A percentile compares a stretch with the other conserved stretches of the same genome.
phyloP scores from a whole-genome alignment of 306 rosid genomes.

The Macrotyloma uniflorum region DNA sequence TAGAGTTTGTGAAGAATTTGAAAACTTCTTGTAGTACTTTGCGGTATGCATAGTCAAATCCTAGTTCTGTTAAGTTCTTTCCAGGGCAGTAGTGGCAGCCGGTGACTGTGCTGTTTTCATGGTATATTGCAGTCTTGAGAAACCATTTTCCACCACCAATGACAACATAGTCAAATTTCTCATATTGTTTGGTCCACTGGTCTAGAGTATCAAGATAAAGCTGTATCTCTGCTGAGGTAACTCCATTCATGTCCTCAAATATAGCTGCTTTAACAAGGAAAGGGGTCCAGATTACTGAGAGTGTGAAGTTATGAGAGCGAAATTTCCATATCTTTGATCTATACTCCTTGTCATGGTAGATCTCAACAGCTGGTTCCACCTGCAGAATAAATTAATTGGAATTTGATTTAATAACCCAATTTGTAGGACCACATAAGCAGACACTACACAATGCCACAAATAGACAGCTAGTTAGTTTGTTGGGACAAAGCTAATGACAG shows the following conservation, averaged over 20 bases:
- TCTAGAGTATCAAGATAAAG: slow-evolving; percentile 71
- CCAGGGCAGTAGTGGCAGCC: slow-evolving; percentile 83
- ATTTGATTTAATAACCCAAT: slow-evolving; percentile 23
- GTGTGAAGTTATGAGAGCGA: slow-evolving; percentile 76
- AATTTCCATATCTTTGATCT: slow-evolving; percentile 84
- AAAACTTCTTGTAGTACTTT: slow-evolving; percentile 53
- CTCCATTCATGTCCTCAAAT: slow-evolving; percentile 77
- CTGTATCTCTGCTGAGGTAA: slow-evolving; percentile 70
- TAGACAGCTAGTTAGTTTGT: slow-evolving; percentile 8
- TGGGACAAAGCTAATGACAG: slow-evolving; percentile 29
- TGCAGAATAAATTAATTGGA: slow-evolving; percentile 47
- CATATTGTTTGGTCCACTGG: slow-evolving; percentile 61
- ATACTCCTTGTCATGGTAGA: slow-evolving; percentile 85
- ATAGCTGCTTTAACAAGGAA: slow-evolving; percentile 73
- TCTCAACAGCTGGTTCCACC: slow-evolving; percentile 82
- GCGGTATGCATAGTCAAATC: slow-evolving; percentile 68
- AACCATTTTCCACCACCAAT: slow-evolving; percentile 91
- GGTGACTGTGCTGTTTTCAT: slow-evolving; percentile 49
- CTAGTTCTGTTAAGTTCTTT: slow-evolving; percentile 73
- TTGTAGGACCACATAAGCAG: slow-evolving; percentile 33
- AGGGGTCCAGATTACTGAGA: slow-evolving; percentile 87
- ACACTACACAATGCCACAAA: slow-evolving; percentile 23
- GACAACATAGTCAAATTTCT: slow-evolving; percentile 54
- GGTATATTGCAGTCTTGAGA: slow-evolving; percentile 73
- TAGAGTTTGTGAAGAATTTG: slow-evolving; percentile 46